phyloP scores from a whole-genome alignment of 129 eudicot species.

The Helianthus tuberosus region DNA sequence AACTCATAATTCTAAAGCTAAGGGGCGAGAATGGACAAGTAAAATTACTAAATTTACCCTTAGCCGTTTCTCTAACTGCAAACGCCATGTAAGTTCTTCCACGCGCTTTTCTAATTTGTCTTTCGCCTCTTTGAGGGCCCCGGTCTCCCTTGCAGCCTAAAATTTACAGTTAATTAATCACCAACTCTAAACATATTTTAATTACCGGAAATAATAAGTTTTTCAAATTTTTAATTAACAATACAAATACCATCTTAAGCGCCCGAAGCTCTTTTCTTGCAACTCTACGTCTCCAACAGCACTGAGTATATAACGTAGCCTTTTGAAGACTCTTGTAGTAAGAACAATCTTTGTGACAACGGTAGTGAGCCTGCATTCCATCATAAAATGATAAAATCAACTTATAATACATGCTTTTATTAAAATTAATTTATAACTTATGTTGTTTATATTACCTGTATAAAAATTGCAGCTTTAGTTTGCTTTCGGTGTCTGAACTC shows the following conservation, averaged over 20 bases:
- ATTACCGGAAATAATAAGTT: not conserved
- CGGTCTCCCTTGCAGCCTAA: slow-evolving; percentile 99
- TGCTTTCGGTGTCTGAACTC: slow-evolving; percentile 87
- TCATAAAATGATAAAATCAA: slow-evolving; percentile 26
- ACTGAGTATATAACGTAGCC: slow-evolving; percentile 85
- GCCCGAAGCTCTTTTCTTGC: slow-evolving; percentile 89
- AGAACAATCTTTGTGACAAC: slow-evolving; percentile 70
- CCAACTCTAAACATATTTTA: not conserved
- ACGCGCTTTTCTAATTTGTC: slow-evolving; percentile 99
- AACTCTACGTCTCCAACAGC: slow-evolving; percentile 93
- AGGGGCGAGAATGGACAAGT: not conserved
- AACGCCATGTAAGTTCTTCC: slow-evolving; percentile 97
- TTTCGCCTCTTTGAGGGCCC: slow-evolving; percentile 96
- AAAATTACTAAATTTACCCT: slow-evolving; percentile 51
- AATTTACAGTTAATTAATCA: slow-evolving; percentile 22
- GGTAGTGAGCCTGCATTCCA: slow-evolving; percentile 69
- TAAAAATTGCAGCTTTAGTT: slow-evolving; percentile 82
- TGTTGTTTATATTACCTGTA: slow-evolving; percentile 56
- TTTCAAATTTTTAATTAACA: not conserved
- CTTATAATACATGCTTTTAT: not conserved
- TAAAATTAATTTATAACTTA: not conserved
- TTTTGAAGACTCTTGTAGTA: slow-evolving; percentile 81
- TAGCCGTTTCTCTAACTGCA: slow-evolving; percentile 89
- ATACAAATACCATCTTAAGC: slow-evolving; percentile 79
- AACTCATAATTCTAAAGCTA: not conserved